A percentile compares a stretch with the other conserved stretches of the same genome.
These are phyloP conservation scores for Fusarium solani-melongenae DNA, from an alignment of 2,329 filamentous ascomycete species.

Conservation along the genomic window DNA sequence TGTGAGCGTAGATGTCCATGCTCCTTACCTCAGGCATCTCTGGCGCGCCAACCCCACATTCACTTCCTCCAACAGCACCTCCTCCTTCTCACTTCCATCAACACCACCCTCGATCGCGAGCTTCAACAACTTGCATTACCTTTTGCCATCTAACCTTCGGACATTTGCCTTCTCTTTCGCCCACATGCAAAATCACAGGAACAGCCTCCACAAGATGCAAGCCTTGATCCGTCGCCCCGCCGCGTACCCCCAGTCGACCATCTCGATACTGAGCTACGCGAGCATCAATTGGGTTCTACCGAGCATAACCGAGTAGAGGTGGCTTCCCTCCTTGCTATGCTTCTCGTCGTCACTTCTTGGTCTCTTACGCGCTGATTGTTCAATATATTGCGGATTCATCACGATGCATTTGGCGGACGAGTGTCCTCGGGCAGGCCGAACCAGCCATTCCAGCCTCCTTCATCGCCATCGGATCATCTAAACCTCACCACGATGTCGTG, in stretches of 20 bases:
- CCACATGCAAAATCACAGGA: background rate
- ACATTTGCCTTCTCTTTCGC: background rate
- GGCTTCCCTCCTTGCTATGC: background rate
- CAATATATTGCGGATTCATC: background rate
- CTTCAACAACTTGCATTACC: background rate
- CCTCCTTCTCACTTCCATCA: background rate
- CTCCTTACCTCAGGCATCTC: background rate
- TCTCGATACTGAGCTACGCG: background rate
- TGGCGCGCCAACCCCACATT: background rate
- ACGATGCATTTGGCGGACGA: background rate
- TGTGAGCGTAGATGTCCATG: background rate
- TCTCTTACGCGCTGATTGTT: background rate
- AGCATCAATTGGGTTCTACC: background rate
- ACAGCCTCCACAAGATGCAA: background rate
- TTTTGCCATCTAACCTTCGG: background rate
- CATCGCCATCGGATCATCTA: background rate
- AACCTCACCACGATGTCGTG: background rate
- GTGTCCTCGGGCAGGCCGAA: conserved; percentile 14
- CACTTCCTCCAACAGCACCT: background rate
- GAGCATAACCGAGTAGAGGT: background rate
- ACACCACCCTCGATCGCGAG: background rate
- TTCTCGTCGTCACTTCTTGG: background rate
- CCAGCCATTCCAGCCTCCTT: background rate
- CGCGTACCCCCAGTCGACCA: background rate
- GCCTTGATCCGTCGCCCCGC: background rate